Percentiles rank a stretch among this genome's conserved stretches.
Evolutionary conservation across 1,284 basidiomycete species (phyloP).

Genomic region (Lignosus rhinocerotis): DNA sequence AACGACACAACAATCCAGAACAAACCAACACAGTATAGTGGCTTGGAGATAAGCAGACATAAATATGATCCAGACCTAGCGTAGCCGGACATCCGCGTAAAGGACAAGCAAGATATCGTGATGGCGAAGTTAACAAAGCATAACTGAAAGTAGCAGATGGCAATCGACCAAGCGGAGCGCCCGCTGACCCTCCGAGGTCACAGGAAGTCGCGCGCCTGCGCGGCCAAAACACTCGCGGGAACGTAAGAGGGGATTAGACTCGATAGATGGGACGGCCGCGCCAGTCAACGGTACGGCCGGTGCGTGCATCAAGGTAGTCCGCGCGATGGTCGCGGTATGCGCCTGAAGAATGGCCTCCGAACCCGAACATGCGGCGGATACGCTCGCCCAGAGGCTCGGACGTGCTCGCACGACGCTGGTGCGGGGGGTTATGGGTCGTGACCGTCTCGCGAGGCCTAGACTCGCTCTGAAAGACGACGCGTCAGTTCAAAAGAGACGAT

Average conservation of each 20-base stretch:
- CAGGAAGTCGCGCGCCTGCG: slow-evolving; percentile 18
- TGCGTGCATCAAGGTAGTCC: slow-evolving; percentile 49
- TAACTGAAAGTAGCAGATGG: neutral
- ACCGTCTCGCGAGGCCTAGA: slow-evolving; percentile 15
- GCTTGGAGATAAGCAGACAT: neutral
- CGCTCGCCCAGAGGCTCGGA: slow-evolving; percentile 45
- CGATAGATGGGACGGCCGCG: slow-evolving; percentile 52
- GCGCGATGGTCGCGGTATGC: slow-evolving; percentile 37
- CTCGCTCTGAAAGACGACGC: slow-evolving; percentile 10
- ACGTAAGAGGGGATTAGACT: slow-evolving; percentile 37
- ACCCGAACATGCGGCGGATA: slow-evolving; percentile 55
- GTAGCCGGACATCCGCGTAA: neutral
- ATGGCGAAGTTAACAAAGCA: neutral
- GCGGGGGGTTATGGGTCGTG: slow-evolving; percentile 17
- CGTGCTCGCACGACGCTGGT: slow-evolving; percentile 23
- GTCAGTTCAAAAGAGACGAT: neutral
- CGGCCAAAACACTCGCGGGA: slow-evolving; percentile 4
- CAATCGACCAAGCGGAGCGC: slow-evolving; percentile 1
- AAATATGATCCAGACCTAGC: neutral
- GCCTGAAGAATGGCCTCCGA: slow-evolving; percentile 39
- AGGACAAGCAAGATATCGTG: too few species aligned
- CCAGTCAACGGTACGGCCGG: slow-evolving; percentile 52
- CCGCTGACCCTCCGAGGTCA: neutral
- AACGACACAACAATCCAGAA: neutral
- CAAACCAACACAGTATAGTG: neutral